These are phyloP conservation scores for Castanospermum australe DNA, from an alignment of 306 rosid species.

Conservation along the genomic window DNA sequence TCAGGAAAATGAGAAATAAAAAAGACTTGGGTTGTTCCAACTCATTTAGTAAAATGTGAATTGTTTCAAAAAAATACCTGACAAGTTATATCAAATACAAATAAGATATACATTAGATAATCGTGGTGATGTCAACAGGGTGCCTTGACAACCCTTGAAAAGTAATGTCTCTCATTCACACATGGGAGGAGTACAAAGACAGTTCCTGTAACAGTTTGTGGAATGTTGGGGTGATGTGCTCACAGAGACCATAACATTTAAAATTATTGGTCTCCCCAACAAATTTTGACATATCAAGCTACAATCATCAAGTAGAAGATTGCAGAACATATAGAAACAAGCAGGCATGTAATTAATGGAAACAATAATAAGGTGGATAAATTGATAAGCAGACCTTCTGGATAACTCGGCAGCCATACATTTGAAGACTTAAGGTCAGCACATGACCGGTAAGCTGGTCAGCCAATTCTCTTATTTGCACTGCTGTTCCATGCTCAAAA, in stretches of 20 bases:
- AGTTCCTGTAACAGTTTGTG: background rate
- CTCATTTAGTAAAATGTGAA: background rate
- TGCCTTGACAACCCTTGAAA: background rate
- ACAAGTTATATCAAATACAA: background rate
- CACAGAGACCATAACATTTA: background rate
- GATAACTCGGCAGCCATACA: conserved; percentile 62
- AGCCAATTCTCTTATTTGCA: conserved; percentile 79
- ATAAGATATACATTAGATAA: background rate
- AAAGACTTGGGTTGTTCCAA: background rate
- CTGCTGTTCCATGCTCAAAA: conserved; percentile 57
- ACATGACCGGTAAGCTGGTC: conserved; percentile 52
- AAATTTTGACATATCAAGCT: background rate
- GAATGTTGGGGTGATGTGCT: background rate
- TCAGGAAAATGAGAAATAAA: background rate
- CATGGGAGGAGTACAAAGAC: background rate
- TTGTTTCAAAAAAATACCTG: background rate
- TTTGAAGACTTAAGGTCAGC: conserved; percentile 56
- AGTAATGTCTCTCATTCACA: background rate
- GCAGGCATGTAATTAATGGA: background rate
- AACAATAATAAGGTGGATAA: conserved; percentile 19
- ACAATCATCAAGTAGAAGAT: background rate
- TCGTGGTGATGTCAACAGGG: background rate
- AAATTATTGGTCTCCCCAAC: background rate
- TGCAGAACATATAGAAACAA: conserved; percentile 7
- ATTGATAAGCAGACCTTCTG: conserved; percentile 41